Evolutionary conservation across 208 protist species (phyloP), one percentile per base, ranked within the genome.

Genomic region (Leptomonas seymouri): DNA sequence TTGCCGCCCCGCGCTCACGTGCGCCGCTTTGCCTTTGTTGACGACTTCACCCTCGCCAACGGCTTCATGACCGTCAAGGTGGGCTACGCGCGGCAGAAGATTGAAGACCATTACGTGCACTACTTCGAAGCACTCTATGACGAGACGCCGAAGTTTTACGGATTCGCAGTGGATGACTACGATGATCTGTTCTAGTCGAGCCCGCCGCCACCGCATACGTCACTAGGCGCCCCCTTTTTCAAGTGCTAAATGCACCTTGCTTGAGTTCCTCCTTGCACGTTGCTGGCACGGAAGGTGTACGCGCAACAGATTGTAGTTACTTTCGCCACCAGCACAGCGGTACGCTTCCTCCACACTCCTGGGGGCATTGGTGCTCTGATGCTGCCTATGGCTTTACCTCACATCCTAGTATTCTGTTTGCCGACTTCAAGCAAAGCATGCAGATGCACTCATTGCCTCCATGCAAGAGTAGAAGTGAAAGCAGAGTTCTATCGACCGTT

Each of bases 161-260:
- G 92, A n/a, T 92, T 89, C 66, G 92, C 92, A 20, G 92, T 97
- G 25, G 92, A 97, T 61, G 92, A 97, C 77, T 97, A 97, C 73
- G 92, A 97, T 54, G 92, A 97, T 58, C 65, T 97, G 20, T 97
- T 97, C 71, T 97, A 84, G 71, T 18, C 18, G 18, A n/a, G 11
- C 18, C 20, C 44, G 44, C 3, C 12, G 44, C 18, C 2, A 15
- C 12, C 44, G 44, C 44, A 48, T 16, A 48, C 12, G 44, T 16
- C 18, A 5, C 18, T 2, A n/a, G 7, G 44, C 18, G 7, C 39
- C 14, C 18, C 12, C 16, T 48, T n/a, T 48, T 16, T 2, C 16
- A n/a, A 3, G 7, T 48, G 16, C 20, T 4, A 48, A 9, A 3
- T 39, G 9, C 34, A 39, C 7, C 7, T 39, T 39, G 34, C 9